Evolutionary conservation across 1,139 yeast species (phyloP), one percentile per base, ranked within the genome.

Genomic region (Candida tropicalis): DNA sequence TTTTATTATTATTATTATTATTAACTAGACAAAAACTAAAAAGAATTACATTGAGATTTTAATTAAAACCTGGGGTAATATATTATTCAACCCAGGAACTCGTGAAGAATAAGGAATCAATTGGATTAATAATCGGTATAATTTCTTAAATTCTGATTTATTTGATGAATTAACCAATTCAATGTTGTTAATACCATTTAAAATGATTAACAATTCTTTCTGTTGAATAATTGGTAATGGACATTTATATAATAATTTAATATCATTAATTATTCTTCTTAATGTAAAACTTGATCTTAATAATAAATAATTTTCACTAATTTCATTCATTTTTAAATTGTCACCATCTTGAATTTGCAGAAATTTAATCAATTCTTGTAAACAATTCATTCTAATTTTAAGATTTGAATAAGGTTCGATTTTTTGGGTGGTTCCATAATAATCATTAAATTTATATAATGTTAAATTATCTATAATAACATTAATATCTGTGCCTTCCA

Each of bases 151-250:
- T 35, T 50, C 35, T 8, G 8, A 10, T 26, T 34, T 12, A 49
- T 48, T 29, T 10, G 15, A 15, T 33, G 36, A 35, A 32, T 46
- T 10, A 26, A 36, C 24, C n/a, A 41, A n/a, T 12, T 32, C 35
- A 18, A 54, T 34, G 9, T 43, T 41, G 27, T 46, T 42, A 20
- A 68, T 49, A 2, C 75, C 75, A 3, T 48, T 36, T 24, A 71
- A 48, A 6, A 68, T 50, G 1, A 58, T 41, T 26, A 46, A 32
- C 23, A 70, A 42, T 50, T 73, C 79, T 25, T 59, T 58, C 41
- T 61, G 62, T 47, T 71, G 76, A 8, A 70, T 53, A 39, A 58
- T 59, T n/a, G 73, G 62, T 12, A 70, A 50, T 2, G 78, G 77
- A 38, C 64, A 57, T 35, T 54, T 56, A 37, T 56, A 55, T 11